phyloP scores from a whole-genome alignment of 1,284 basidiomycete genomes.

The Cutaneotrichosporon cavernicola region DNA sequence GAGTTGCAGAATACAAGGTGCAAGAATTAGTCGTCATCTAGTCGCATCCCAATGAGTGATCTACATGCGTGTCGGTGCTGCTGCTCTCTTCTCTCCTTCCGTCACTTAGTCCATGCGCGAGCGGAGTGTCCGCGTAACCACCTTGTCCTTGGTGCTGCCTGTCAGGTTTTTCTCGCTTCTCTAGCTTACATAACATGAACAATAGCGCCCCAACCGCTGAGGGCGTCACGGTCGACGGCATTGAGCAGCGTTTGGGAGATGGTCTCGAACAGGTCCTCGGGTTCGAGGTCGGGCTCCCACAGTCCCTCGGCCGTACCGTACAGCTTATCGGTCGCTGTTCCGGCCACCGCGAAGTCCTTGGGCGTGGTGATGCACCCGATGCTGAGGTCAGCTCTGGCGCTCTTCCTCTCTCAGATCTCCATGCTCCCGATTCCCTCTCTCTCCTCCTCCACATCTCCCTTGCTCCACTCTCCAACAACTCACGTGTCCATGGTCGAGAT shows the following conservation, averaged over 20 bases:
- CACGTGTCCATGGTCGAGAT: conserved; percentile 89
- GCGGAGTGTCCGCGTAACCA: conserved; percentile 80
- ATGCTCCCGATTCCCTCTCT: neutral
- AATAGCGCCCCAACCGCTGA: conserved; percentile 93
- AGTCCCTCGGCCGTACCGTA: conserved; percentile 97
- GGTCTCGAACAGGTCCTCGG: conserved; percentile 98
- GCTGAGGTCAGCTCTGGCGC: conserved; percentile 27
- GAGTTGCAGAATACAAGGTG: neutral
- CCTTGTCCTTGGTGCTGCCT: conserved; percentile 76
- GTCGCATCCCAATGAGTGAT: conserved; percentile 14
- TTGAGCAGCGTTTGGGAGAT: conserved; percentile 95
- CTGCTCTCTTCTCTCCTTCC: conserved; percentile 1
- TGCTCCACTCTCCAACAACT: conserved; percentile 20
- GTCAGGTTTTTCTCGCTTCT: conserved; percentile 12
- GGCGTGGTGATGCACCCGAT: conserved; percentile 73
- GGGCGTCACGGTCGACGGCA: conserved; percentile 93
- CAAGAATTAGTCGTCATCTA: conserved; percentile 6
- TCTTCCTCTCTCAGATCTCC: neutral
- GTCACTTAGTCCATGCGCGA: conserved; percentile 79
- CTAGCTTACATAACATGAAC: conserved; percentile 87
- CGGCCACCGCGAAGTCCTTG: conserved; percentile 91
- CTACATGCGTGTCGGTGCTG: conserved; percentile 26
- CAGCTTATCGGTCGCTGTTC: conserved; percentile 88
- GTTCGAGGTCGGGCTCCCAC: conserved; percentile 90
- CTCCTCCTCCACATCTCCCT: neutral